These are phyloP conservation scores for Saraca asoca DNA, from an alignment of 331 rosid genomes.

Conservation along the genomic window DNA sequence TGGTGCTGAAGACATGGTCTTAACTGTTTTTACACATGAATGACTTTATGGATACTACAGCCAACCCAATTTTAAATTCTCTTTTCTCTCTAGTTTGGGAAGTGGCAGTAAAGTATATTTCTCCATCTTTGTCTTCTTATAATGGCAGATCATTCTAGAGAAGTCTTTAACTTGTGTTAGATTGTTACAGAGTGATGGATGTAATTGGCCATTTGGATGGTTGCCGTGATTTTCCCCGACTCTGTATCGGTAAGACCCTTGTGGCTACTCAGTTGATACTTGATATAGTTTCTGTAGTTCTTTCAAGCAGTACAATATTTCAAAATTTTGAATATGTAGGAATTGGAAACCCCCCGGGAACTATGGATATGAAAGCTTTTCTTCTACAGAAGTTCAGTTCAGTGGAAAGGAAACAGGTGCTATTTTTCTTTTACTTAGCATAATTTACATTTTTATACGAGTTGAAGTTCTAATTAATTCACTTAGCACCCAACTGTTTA, in stretches of 20 bases:
- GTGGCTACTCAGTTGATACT: neutral
- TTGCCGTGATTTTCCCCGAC: slow-evolving; percentile 73
- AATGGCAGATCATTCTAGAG: slow-evolving; percentile 4
- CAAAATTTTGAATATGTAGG: slow-evolving; percentile 44
- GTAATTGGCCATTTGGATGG: slow-evolving; percentile 85
- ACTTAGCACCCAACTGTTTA: neutral
- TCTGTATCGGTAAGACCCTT: slow-evolving; percentile 70
- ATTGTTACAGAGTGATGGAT: slow-evolving; percentile 60
- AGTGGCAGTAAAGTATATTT: neutral
- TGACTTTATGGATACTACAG: slow-evolving; percentile 6
- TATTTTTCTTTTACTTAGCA: slow-evolving; percentile 6
- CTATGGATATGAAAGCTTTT: slow-evolving; percentile 82
- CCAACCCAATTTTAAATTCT: neutral
- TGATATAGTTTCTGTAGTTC: neutral
- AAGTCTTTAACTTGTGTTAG: slow-evolving; percentile 27
- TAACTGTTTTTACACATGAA: neutral
- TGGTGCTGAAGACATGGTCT: slow-evolving; percentile 20
- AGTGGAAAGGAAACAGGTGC: slow-evolving; percentile 73
- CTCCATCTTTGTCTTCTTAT: neutral
- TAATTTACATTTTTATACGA: slow-evolving; percentile 16
- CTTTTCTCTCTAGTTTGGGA: slow-evolving; percentile 3
- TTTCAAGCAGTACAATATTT: slow-evolving; percentile 23
- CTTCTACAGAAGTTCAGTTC: slow-evolving; percentile 80
- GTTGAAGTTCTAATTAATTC: neutral
- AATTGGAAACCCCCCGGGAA: slow-evolving; percentile 84